These are phyloP conservation scores for Amaranthus palmeri DNA, from an alignment of 148 eudicot species.

Conservation along the genomic window DNA sequence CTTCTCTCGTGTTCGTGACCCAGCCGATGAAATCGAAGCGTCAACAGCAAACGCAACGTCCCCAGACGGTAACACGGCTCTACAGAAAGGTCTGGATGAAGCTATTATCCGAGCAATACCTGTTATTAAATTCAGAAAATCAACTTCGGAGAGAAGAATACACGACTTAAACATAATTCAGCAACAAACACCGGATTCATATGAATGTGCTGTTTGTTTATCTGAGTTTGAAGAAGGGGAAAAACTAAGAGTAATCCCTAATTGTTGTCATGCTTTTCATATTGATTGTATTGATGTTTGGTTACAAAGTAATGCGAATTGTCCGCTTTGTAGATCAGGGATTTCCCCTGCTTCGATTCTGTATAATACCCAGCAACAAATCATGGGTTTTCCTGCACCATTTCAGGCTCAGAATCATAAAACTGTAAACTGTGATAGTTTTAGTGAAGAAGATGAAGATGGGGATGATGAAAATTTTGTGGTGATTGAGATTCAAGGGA, in stretches of 20 bases:
- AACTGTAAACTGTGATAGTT: neutral
- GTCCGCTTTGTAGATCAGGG: constrained; percentile 75
- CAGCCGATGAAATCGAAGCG: neutral
- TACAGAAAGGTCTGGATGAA: constrained; percentile 51
- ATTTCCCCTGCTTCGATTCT: constrained; percentile 38
- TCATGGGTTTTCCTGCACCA: neutral
- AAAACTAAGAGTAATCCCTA: constrained; percentile 65
- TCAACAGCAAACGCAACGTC: neutral
- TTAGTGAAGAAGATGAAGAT: constrained; percentile 39
- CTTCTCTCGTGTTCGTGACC: constrained; percentile 27
- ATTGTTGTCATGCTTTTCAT: constrained; percentile 73
- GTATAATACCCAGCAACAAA: constrained; percentile 2
- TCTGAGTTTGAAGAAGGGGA: constrained; percentile 66
- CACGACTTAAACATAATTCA: neutral
- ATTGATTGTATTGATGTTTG: constrained; percentile 92
- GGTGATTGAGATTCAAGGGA: constrained; percentile 61
- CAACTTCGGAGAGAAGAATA: constrained; percentile 9
- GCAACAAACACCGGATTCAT: neutral
- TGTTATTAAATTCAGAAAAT: constrained; percentile 36
- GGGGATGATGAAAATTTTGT: constrained; percentile 73
- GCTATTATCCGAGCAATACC: constrained; percentile 74
- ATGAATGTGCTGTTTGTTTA: constrained; percentile 78
- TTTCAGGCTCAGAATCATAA: neutral
- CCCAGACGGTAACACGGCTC: neutral
- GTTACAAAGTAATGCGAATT: constrained; percentile 73